A percentile compares a stretch with the other conserved stretches of the same genome.
Conservation (phyloP, 805 yeast species). For the Wickerhamomyces sydowiorum region DNA sequence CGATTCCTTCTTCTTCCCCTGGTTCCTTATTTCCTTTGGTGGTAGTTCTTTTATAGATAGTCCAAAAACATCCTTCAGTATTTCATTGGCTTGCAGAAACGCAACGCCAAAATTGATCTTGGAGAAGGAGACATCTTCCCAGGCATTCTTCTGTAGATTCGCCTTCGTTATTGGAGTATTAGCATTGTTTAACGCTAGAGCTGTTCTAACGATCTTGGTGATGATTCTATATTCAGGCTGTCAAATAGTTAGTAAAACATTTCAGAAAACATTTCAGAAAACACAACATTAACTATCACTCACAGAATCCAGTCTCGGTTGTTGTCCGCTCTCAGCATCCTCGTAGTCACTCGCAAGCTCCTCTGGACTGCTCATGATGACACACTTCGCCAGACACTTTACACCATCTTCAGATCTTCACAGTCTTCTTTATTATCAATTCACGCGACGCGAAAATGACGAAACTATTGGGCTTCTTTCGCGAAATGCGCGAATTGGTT, state of each 20-base stretch:
- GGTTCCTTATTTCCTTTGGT: conserved; percentile 5
- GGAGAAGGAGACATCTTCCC: conserved; percentile 4
- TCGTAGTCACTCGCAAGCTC: background rate
- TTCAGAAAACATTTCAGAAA: background rate
- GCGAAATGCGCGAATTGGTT: background rate
- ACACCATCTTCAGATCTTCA: no score
- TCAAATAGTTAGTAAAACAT: background rate
- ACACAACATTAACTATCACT: no score
- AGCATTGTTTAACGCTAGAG: conserved; percentile 8
- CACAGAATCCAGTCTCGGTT: background rate
- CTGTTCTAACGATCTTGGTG: conserved; percentile 4
- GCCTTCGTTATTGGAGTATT: conserved; percentile 8
- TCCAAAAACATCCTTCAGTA: conserved; percentile 8
- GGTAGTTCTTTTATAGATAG: conserved; percentile 7
- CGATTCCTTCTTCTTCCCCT: conserved; percentile 8
- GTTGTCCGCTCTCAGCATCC: background rate
- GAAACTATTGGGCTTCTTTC: background rate
- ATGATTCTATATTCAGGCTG: conserved; percentile 1
- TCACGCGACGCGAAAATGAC: no score
- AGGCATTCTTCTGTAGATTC: conserved; percentile 7
- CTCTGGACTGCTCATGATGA: background rate
- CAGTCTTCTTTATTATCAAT: no score
- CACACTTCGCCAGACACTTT: background rate
- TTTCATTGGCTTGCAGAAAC: conserved; percentile 3
- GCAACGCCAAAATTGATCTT: conserved; percentile 4